A percentile compares a stretch with the other conserved stretches of the same genome.
Evolutionary conservation across 805 yeast genomes (phyloP).

Genomic region (Wickerhamiella cacticola): DNA sequence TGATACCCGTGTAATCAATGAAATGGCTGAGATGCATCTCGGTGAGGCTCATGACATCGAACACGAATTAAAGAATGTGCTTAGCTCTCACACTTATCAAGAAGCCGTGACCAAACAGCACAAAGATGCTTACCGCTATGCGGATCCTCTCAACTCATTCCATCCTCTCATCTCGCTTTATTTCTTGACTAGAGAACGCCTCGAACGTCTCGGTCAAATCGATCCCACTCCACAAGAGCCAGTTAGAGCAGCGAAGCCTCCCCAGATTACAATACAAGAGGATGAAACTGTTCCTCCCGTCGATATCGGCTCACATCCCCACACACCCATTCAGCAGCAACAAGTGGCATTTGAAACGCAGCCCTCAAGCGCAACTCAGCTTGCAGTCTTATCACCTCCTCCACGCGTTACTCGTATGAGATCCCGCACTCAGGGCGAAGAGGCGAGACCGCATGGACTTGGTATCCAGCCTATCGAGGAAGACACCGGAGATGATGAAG

Average conservation of each 20-base stretch:
- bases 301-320: background rate
- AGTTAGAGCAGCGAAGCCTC: background rate
- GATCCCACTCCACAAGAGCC: background rate
- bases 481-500: background rate
- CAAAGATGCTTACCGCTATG: conserved; percentile 23
- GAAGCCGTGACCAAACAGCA: conserved; percentile 51
- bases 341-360: background rate
- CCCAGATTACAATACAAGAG: conserved; percentile 3
- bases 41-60: conserved; percentile 50
- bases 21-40: conserved; percentile 68
- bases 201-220: conserved; percentile 41
- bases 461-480: background rate
- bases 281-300: background rate
- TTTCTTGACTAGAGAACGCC: conserved; percentile 74
- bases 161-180: conserved; percentile 86
- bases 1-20: conserved; percentile 52
- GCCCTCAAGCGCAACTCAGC: background rate
- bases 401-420: conserved; percentile 5
- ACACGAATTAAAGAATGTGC: conserved; percentile 40
- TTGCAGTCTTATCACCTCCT: background rate
- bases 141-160: conserved; percentile 75
- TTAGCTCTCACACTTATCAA: conserved; percentile 56
- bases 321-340: background rate
- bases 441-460: conserved; percentile 5
- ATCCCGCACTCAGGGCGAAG: conserved; percentile 10